Evolutionary conservation across 192 early-diverging fungal species (phyloP).

Genomic region (Backusella macrospora): DNA sequence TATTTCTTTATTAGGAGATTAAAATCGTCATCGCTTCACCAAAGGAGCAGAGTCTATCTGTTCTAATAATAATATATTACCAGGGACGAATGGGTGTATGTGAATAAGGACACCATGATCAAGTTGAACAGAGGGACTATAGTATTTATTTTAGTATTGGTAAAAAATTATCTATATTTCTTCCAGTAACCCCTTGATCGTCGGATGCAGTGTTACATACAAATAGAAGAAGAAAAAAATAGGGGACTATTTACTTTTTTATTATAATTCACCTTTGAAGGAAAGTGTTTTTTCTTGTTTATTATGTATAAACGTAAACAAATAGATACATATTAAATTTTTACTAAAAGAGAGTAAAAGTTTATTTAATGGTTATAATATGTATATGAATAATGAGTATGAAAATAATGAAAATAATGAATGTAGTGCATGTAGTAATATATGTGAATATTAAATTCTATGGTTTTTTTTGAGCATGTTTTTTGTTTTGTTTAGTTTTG

Average conservation of each 20-base stretch:
- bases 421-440: not conserved
- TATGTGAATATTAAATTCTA: not conserved
- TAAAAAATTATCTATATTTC: not conserved
- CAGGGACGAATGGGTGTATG: too few relatives aligned
- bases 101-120: too few relatives aligned
- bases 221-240: not conserved
- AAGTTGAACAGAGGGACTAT: too few relatives aligned
- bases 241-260: not conserved
- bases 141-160: not conserved
- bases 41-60: too few relatives aligned
- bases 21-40: too few relatives aligned
- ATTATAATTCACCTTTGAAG: not conserved
- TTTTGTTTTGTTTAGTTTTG: not conserved
- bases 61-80: too few relatives aligned
- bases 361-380: not conserved
- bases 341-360: not conserved
- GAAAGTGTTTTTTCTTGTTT: not conserved
- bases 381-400: not conserved
- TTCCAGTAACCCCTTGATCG: not conserved
- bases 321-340: not conserved
- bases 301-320: not conserved
- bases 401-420: not conserved
- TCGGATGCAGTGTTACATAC: not conserved
- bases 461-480: not conserved
- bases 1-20: too few relatives aligned